Evolutionary conservation across 2,329 filamentous ascomycete species (phyloP).

Genomic region (Fusarium poae): DNA sequence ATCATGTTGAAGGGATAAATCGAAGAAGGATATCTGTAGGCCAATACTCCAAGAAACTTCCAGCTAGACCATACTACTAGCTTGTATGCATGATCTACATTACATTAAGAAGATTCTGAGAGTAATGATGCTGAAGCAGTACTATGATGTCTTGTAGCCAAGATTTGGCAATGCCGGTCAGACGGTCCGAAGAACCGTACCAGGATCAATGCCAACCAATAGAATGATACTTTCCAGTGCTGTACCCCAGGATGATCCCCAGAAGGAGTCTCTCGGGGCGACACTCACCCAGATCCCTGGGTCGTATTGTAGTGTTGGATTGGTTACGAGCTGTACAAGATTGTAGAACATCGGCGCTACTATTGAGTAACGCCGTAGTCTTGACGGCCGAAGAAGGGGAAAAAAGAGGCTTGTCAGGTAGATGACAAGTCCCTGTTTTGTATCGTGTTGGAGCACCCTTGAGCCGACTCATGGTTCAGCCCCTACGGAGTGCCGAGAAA

Average conservation of each 20-base stretch:
- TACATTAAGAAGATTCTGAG: conserved; percentile 21
- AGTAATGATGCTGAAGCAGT: conserved; percentile 8
- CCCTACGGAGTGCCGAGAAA: conserved; percentile 64
- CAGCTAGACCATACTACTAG: conserved; percentile 10
- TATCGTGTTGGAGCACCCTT: conserved; percentile 1
- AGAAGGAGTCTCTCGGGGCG: conserved; percentile 23
- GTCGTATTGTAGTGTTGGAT: conserved; percentile 5
- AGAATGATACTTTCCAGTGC: conserved; percentile 11
- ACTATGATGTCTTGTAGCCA: conserved; percentile 6
- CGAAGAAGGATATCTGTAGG: conserved; percentile 25
- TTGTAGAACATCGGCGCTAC: conserved; percentile 2
- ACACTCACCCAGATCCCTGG: conserved; percentile 12
- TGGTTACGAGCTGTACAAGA: background rate
- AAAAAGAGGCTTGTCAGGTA: background rate
- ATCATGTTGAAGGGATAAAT: conserved; percentile 36
- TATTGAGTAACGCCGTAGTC: conserved; percentile 3
- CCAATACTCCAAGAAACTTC: conserved; percentile 13
- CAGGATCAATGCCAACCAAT: conserved; percentile 36
- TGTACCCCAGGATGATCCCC: conserved; percentile 35
- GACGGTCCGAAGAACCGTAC: conserved; percentile 41
- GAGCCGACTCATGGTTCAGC: background rate
- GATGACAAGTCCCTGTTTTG: background rate
- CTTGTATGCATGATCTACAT: conserved; percentile 18
- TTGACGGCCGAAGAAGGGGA: conserved; percentile 1
- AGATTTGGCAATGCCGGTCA: conserved; percentile 29